Base-by-base conservation (phyloP, 192 early-diverging fungal genomes). In the Haplosporangium gracile region DNA sequence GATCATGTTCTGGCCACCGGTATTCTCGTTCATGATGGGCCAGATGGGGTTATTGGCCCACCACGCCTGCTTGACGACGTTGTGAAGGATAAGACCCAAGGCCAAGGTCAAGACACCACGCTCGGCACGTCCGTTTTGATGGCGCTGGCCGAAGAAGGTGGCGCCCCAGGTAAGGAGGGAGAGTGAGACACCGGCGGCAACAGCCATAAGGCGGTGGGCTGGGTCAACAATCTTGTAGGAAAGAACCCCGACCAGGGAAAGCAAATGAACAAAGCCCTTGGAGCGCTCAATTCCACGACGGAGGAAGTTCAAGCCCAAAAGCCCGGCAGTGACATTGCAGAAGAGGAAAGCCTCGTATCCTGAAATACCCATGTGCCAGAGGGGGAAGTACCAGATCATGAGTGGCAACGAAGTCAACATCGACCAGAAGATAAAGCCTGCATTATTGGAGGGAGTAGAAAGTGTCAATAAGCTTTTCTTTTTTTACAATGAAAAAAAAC, bases 331-430 rank as follows among this genome's bases (percentile, higher is more conserved):
- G 18, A 91, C 70, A 47, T 93, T 94, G 24, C 93, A 89, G 22
- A 96, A 90, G 79, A 96, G 86, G 42, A 93, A 93, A 9, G 92
- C 93, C 80, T 96, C 95, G 79, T 93, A 95, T 71, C 95, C 95
- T 20, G 95, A 95, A 81, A 96, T 91, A 5, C 95, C 95, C 95
- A 96, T 96, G 86, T 95, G 91, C 94, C 95, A 96, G 43, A 96
- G 88, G 32, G 95, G 95, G 81, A 96, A 96, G 82, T 96, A 96
- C 95, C 95, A 94, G 74, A 92, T 93, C 70, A 93, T 90, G 39
- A 95, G 69, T 0, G 93, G 91, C 16, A 96, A 83, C 40, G 95
- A 92, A 2, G 95, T 96, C 79, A 95, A 88, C 82, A 94, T 93
- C n/a, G 95, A 95, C 95, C 95, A 96, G 79, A 94, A 95, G 34